Percentiles rank a stretch among this genome's conserved stretches.
Evolutionary conservation across 805 yeast species (phyloP).

Genomic region (Yamadazyma sp.): DNA sequence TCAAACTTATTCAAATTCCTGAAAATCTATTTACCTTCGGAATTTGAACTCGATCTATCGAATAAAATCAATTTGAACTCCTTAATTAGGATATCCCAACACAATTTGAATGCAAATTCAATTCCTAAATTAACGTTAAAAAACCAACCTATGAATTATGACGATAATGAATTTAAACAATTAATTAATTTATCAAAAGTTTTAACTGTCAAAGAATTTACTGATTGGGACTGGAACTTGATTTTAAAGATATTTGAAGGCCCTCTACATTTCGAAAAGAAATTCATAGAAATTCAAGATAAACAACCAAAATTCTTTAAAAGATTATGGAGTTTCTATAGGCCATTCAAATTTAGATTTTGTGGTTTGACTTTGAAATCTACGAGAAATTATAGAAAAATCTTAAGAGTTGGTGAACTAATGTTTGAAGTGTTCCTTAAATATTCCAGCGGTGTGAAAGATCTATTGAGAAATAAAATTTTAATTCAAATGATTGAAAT

Average conservation of each 20-base stretch:
- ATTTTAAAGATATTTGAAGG: slow-evolving; percentile 75
- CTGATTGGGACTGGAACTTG: slow-evolving; percentile 85
- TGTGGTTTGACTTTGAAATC: slow-evolving; percentile 35
- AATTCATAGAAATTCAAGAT: slow-evolving; percentile 71
- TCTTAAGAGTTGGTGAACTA: slow-evolving; percentile 71
- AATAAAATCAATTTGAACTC: slow-evolving; percentile 10
- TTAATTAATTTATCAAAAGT: slow-evolving; percentile 69
- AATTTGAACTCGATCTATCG: slow-evolving; percentile 11
- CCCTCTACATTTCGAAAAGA: slow-evolving; percentile 67
- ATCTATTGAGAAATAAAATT: slow-evolving; percentile 68
- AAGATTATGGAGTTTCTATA: slow-evolving; percentile 75
- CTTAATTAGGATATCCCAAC: slow-evolving; percentile 10
- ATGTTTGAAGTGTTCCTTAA: slow-evolving; percentile 64
- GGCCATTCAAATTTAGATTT: slow-evolving; percentile 89
- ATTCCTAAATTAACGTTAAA: neutral
- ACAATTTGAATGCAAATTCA: slow-evolving; percentile 4
- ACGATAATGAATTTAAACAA: slow-evolving; percentile 65
- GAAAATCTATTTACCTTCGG: slow-evolving; percentile 12
- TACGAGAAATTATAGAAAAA: slow-evolving; percentile 44
- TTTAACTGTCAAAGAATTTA: slow-evolving; percentile 70
- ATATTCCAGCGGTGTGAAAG: slow-evolving; percentile 62
- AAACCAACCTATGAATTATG: slow-evolving; percentile 24
- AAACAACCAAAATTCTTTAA: slow-evolving; percentile 83
- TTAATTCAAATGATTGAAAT: slow-evolving; percentile 88
- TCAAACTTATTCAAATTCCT: slow-evolving; percentile 11